Conservation (phyloP, 768 basidiomycete genomes). For the Stropharia rugosoannulata region DNA sequence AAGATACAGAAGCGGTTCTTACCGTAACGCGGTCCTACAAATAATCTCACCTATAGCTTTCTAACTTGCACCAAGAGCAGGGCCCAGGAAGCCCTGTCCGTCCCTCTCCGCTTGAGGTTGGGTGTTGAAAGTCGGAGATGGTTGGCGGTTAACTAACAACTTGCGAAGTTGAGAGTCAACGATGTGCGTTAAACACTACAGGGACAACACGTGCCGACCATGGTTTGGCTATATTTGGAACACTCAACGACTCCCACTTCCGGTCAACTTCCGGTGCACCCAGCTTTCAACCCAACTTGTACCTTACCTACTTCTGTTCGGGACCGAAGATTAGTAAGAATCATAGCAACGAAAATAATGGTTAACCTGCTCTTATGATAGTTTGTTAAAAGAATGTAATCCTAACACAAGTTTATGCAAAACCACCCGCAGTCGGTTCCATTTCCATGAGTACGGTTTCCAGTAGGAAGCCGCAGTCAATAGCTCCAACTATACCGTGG, state of each 20-base stretch:
- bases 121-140: background rate
- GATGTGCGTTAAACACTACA: background rate
- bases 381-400: no score
- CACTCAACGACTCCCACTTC: background rate
- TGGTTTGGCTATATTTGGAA: background rate
- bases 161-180: no score
- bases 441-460: no score
- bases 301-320: background rate
- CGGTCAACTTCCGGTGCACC: no score
- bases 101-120: background rate
- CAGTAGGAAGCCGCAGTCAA: no score
- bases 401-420: no score
- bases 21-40: background rate
- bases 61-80: background rate
- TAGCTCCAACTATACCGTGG: no score
- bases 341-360: no score
- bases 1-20: background rate
- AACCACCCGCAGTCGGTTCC: no score
- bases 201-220: background rate
- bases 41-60: background rate
- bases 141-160: background rate
- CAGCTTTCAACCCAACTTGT: background rate
- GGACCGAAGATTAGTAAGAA: no score
- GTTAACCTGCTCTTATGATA: no score
- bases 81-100: background rate